Evolutionary conservation across 2,329 filamentous ascomycete genomes (phyloP), one percentile per base, ranked within the genome.

Genomic region (Apiospora saccharicola): DNA sequence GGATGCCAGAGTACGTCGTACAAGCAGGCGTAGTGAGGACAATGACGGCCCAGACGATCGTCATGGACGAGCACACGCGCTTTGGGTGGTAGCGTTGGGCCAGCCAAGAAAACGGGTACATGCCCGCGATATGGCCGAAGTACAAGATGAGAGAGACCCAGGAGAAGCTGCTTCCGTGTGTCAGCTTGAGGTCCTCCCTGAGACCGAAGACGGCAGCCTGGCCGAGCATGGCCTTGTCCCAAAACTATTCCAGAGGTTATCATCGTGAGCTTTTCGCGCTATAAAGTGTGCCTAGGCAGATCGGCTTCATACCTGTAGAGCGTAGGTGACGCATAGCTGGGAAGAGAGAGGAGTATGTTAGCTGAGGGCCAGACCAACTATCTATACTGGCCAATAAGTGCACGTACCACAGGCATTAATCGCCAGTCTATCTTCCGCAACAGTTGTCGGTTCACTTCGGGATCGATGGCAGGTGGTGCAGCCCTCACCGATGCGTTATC

Each of bases 111-210:
- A 80, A 75, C 2, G 80, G 80, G 67, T 80, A 81, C 19, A 78
- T 79, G 3, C 79, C 80, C 7, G 72, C 71, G 6, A 81, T 77
- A 68, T 80, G 80, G 7, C 80, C 80, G 68, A 81, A 80, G 57
- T 81, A 81, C 68, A 81, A 81, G 57, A 81, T 79, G 69, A 80
- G 77, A n/a, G 78, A 79, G 10, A 77, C 77, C 75, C 78, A 79
- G 13, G 78, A 79, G 69, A 79, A 81, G 69, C 77, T 77, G 30
- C 80, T 75, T 43, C 77, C 79, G 22, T 77, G 73, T 2, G 79
- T 78, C 10, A 72, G 26, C 4, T 74, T 69, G 10, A 81, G 76
- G 71, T 81, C 78, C 0, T 75, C 72, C 34, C 77, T 75, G 34
- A 81, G 76, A 24, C 79, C 79, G 61, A 80, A 81, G 44, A 81